A percentile compares a stretch with the other conserved stretches of the same genome.
phyloP scores from a whole-genome alignment of 2,329 filamentous ascomycete genomes.

The Diaporthe sp. region DNA sequence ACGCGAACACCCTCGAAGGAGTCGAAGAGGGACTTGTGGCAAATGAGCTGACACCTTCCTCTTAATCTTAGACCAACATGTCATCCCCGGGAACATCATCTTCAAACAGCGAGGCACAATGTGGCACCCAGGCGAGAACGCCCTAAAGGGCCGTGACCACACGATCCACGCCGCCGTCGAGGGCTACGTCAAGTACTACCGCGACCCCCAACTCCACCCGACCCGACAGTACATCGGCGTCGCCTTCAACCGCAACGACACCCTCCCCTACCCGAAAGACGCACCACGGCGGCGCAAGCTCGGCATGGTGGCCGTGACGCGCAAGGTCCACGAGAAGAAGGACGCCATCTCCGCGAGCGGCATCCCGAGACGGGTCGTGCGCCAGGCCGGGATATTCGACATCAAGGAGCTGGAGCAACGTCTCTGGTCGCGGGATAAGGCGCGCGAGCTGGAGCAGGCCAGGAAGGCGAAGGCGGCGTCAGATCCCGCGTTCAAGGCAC shows the following conservation, averaged over 20 bases:
- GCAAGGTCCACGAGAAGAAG: conserved; percentile 42
- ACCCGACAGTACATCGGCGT: conserved; percentile 96
- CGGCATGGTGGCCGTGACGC: conserved; percentile 71
- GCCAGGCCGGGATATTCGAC: conserved; percentile 38
- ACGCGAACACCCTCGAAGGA: neutral
- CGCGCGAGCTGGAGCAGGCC: conserved; percentile 34
- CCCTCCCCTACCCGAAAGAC: conserved; percentile 80
- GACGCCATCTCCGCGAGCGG: conserved; percentile 48
- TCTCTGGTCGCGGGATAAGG: conserved; percentile 37
- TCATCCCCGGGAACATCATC: conserved; percentile 96
- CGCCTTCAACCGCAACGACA: conserved; percentile 83
- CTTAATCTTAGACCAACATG: conserved; percentile 78
- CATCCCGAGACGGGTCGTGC: conserved; percentile 46
- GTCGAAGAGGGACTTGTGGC: neutral
- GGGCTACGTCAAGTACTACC: conserved; percentile 97
- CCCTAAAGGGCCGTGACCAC: conserved; percentile 93
- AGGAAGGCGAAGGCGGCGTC: conserved; percentile 26
- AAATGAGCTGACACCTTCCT: conserved; percentile 1
- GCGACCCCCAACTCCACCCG: conserved; percentile 83
- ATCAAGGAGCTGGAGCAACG: conserved; percentile 24
- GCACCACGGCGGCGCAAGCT: conserved; percentile 80
- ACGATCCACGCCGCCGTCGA: conserved; percentile 88
- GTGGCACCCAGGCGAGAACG: conserved; percentile 97
- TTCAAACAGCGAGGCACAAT: conserved; percentile 95
- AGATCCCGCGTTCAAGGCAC: conserved; percentile 2